phyloP scores from a whole-genome alignment of 2,329 filamentous ascomycete genomes.

The Aureobasidium sp. region DNA sequence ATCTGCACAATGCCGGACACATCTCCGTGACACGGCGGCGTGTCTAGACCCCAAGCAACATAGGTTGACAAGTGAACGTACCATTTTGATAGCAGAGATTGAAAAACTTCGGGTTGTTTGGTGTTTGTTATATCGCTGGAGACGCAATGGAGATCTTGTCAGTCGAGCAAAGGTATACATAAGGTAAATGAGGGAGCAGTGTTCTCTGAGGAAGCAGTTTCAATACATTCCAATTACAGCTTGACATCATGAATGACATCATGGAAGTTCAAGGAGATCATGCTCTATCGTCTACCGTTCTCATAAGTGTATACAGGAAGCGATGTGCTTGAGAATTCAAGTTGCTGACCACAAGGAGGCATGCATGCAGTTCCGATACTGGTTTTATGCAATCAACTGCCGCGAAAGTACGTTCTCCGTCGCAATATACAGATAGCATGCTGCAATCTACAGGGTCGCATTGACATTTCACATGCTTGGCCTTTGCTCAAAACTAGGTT shows the following conservation, averaged over 20 bases:
- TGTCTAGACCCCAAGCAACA: background rate
- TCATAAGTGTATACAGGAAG: background rate
- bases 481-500: background rate
- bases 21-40: background rate
- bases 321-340: background rate
- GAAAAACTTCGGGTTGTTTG: background rate
- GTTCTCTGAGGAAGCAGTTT: background rate
- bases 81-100: conserved; percentile 32
- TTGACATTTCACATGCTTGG: conserved; percentile 8
- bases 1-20: background rate
- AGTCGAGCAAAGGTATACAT: background rate
- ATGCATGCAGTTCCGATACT: too few species aligned
- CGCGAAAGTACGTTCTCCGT: too few species aligned
- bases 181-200: background rate
- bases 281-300: background rate
- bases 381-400: background rate
- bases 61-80: background rate
- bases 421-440: background rate
- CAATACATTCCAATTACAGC: background rate
- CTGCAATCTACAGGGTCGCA: conserved; percentile 1
- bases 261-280: background rate
- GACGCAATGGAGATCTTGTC: background rate
- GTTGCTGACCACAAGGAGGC: background rate
- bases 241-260: conserved; percentile 6
- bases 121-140: background rate